Evolutionary conservation across 805 yeast genomes (phyloP).

Genomic region (Yarrowia hollandica): DNA sequence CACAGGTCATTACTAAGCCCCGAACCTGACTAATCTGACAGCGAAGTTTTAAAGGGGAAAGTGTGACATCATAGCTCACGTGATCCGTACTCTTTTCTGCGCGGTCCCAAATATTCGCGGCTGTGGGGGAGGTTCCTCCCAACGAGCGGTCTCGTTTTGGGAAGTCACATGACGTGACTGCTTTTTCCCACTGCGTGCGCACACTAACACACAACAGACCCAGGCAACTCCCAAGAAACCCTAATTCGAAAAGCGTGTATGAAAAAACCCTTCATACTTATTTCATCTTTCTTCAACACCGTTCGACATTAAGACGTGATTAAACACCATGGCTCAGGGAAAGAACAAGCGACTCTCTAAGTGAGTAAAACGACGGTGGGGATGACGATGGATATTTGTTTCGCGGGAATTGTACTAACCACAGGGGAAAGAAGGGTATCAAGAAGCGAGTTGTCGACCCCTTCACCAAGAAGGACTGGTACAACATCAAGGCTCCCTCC

Average conservation of each 20-base stretch:
- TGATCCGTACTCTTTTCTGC: not conserved
- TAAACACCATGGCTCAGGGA: constrained; percentile 68
- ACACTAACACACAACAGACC: not conserved
- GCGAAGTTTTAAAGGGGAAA: not conserved
- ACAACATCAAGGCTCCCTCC: constrained; percentile 97
- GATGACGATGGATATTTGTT: not conserved
- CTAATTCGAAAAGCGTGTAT: constrained; percentile 30
- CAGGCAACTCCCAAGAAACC: constrained; percentile 31
- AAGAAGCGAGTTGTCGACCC: constrained; percentile 99
- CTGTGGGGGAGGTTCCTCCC: too few relatives aligned
- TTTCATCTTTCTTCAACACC: constrained; percentile 26
- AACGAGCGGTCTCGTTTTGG: not conserved
- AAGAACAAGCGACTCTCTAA: constrained; percentile 76
- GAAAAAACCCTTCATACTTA: constrained; percentile 28
- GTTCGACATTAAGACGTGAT: constrained; percentile 24
- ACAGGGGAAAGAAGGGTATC: constrained; percentile 88
- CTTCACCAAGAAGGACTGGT: constrained; percentile 99
- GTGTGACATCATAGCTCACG: constrained; percentile 11
- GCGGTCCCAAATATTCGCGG: too few relatives aligned
- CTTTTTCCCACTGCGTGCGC: constrained; percentile 1
- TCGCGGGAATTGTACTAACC: constrained; percentile 40
- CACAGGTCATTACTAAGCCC: too few relatives aligned
- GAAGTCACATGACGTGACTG: constrained; percentile 26
- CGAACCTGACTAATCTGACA: too few relatives aligned
- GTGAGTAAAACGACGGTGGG: constrained; percentile 10